A percentile compares a stretch with the other conserved stretches of the same genome.
Conservation (phyloP, 768 basidiomycete species). For the Tylopilus plumbeoviolaceoides region DNA sequence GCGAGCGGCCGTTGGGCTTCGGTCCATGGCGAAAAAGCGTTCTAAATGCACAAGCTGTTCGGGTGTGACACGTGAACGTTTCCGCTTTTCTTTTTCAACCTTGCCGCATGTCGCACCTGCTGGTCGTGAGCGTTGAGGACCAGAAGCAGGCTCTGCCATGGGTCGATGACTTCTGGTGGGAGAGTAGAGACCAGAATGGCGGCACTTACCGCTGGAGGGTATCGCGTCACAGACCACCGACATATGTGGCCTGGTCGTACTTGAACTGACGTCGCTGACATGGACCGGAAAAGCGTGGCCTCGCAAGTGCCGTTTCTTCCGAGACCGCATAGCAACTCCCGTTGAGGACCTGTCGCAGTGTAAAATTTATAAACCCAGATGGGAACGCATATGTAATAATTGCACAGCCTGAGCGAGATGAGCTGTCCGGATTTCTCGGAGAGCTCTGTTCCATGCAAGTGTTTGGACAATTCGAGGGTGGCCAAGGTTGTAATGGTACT, state of each 20-base stretch:
- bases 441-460: background rate
- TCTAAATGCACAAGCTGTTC: constrained; percentile 79
- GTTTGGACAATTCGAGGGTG: background rate
- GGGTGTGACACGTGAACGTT: constrained; percentile 74
- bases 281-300: constrained; percentile 27
- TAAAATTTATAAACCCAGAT: constrained; percentile 7
- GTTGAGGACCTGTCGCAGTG: constrained; percentile 20
- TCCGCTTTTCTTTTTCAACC: constrained; percentile 55
- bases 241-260: constrained; percentile 24
- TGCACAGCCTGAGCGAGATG: background rate
- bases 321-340: constrained; percentile 32
- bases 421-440: background rate
- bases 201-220: constrained; percentile 15
- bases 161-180: constrained; percentile 24
- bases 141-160: constrained; percentile 33
- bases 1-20: constrained; percentile 66
- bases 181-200: constrained; percentile 27
- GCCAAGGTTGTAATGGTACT: background rate
- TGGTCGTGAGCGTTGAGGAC: constrained; percentile 34
- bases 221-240: constrained; percentile 24
- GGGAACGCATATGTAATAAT: constrained; percentile 7
- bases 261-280: constrained; percentile 27
- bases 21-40: constrained; percentile 60
- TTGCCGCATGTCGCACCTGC: constrained; percentile 24
- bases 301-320: constrained; percentile 17